Percentiles rank a stretch among this genome's conserved stretches.
Evolutionary conservation across 139 green algal species (phyloP).

Genomic region (Chlamydomonas incerta): DNA sequence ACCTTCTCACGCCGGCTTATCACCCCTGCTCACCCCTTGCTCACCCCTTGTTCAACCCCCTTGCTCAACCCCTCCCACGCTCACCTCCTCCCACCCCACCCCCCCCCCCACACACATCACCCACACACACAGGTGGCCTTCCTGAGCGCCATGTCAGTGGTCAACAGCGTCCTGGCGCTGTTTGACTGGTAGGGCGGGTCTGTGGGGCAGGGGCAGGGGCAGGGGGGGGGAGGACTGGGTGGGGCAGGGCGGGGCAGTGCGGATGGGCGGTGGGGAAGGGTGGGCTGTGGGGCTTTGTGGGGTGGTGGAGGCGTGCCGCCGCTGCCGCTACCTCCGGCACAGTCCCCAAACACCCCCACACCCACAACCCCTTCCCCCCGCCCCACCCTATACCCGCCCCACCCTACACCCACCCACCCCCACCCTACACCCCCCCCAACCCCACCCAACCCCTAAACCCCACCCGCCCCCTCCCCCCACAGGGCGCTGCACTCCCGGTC

Average conservation of each 20-base stretch:
- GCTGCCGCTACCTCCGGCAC: too few species aligned
- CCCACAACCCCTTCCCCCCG: too few species aligned
- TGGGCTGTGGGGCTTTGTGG: too few species aligned
- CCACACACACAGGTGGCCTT: slow-evolving; percentile 55
- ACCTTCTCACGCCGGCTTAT: too few species aligned
- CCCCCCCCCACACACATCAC: too few species aligned
- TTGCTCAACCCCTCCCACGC: too few species aligned
- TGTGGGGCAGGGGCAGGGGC: background rate
- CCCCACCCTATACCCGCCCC: too few species aligned
- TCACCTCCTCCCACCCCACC: background rate
- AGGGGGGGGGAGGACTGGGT: background rate
- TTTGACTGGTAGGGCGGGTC: slow-evolving; percentile 45
- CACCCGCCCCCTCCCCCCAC: background rate
- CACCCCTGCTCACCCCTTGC: too few species aligned
- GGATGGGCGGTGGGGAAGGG: too few species aligned
- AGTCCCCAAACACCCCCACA: too few species aligned
- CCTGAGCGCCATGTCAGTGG: slow-evolving; percentile 59
- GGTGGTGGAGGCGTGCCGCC: too few species aligned
- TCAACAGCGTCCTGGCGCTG: slow-evolving; percentile 63
- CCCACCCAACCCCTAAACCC: background rate
- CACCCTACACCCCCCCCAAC: background rate
- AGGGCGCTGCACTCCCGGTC: slow-evolving; percentile 52
- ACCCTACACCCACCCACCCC: background rate
- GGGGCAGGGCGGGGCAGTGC: background rate
- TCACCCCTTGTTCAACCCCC: too few species aligned